These are phyloP conservation scores for Penicillium atrosanguineum DNA, from an alignment of 495 filamentous ascomycete species.

Conservation along the genomic window DNA sequence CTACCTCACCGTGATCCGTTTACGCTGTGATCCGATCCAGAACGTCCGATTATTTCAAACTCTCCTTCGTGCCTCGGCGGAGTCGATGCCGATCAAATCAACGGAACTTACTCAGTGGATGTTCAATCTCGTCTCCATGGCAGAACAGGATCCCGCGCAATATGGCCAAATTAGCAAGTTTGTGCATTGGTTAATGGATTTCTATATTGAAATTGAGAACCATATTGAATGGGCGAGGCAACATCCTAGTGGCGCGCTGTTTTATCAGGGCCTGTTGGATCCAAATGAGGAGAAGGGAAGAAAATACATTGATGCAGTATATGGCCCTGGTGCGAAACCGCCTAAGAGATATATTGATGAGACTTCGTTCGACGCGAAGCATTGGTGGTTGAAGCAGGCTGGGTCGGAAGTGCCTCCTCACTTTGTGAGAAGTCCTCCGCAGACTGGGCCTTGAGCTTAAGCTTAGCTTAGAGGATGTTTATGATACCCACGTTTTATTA, in stretches of 20 bases:
- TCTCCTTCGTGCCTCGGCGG: constrained; percentile 39
- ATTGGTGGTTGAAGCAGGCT: constrained; percentile 5
- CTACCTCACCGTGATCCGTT: constrained; percentile 27
- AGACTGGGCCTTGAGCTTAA: neutral
- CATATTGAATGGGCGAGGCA: constrained; percentile 14
- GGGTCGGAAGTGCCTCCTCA: neutral
- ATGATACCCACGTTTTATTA: neutral
- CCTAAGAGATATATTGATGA: constrained; percentile 28
- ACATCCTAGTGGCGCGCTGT: constrained; percentile 18
- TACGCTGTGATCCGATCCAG: constrained; percentile 16
- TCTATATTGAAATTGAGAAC: constrained; percentile 32
- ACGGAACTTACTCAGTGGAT: constrained; percentile 37
- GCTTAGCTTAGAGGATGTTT: neutral
- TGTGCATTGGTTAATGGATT: constrained; percentile 36
- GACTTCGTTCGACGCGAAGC: constrained; percentile 9
- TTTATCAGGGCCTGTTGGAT: constrained; percentile 31
- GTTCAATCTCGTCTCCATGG: constrained; percentile 20
- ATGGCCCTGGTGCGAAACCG: constrained; percentile 15
- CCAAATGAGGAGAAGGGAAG: constrained; percentile 14
- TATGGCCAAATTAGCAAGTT: constrained; percentile 17
- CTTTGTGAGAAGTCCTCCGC: neutral
- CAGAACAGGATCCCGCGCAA: neutral
- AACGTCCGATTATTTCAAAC: constrained; percentile 30
- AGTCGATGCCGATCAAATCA: constrained; percentile 36
- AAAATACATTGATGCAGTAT: constrained; percentile 29